Conservation (phyloP, 257 asterid species). For the Prunella vulgaris region DNA sequence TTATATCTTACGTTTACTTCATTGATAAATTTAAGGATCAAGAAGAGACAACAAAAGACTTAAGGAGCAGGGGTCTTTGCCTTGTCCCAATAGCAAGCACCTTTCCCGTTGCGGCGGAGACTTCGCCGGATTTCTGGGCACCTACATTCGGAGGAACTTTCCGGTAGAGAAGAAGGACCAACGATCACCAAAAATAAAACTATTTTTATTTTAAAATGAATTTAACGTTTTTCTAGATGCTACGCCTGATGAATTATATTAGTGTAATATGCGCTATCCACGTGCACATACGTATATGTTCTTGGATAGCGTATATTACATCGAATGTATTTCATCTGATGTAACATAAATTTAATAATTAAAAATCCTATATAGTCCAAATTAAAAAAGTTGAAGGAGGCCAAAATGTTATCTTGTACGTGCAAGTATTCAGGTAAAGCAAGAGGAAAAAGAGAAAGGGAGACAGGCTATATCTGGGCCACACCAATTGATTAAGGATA, state of each 20-base stretch:
- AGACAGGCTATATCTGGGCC: constrained; percentile 55
- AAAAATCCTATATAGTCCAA: constrained; percentile 1
- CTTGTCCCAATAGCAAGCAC: constrained; percentile 79
- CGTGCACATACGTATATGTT: background rate
- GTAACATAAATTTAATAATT: constrained; percentile 3
- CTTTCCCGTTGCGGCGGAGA: constrained; percentile 67
- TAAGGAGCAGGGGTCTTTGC: constrained; percentile 72
- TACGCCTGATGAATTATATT: background rate
- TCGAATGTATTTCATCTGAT: background rate
- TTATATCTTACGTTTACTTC: background rate
- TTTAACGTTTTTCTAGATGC: background rate
- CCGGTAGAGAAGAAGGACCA: constrained; percentile 31
- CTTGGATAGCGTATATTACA: background rate
- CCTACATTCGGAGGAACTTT: constrained; percentile 58
- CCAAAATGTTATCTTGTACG: constrained; percentile 23
- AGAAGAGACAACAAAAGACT: constrained; percentile 39
- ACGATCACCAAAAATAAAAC: background rate
- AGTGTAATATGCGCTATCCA: background rate
- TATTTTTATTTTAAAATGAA: background rate
- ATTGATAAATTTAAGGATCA: constrained; percentile 26
- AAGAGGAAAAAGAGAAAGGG: constrained; percentile 17
- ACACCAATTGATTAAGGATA: constrained; percentile 38
- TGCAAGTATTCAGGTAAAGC: constrained; percentile 29
- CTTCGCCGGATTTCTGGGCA: constrained; percentile 62
- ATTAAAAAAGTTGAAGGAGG: constrained; percentile 16